Evolutionary conservation across 176 grass and related monocot genomes (phyloP).

Genomic region (Areca catechu): DNA sequence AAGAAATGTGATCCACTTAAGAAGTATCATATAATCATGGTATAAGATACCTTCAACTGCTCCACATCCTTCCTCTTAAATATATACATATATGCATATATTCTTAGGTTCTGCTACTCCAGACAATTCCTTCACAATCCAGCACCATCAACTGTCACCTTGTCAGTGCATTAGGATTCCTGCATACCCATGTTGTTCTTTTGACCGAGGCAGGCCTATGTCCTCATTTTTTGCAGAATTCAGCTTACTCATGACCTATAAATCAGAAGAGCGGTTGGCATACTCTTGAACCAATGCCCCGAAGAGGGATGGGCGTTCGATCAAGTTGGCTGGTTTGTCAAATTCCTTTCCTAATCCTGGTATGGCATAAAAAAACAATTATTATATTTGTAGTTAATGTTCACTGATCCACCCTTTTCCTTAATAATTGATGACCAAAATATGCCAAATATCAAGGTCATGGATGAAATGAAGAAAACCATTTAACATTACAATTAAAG

Average conservation of each 20-base stretch:
- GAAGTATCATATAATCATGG: too few species aligned
- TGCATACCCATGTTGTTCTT: not conserved
- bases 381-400: not conserved
- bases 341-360: constrained; percentile 87
- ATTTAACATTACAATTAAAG: too few species aligned
- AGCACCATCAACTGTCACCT: too few species aligned
- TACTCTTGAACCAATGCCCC: constrained; percentile 94
- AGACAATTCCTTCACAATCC: too few species aligned
- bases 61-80: too few species aligned
- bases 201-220: not conserved
- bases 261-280: constrained; percentile 60
- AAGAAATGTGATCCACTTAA: too few species aligned
- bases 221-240: not conserved
- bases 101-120: not conserved
- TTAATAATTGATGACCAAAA: too few species aligned
- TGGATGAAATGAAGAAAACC: too few species aligned
- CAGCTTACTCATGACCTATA: constrained; percentile 20
- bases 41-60: too few species aligned
- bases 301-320: constrained; percentile 78
- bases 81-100: not conserved
- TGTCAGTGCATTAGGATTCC: not conserved
- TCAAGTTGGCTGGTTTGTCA: constrained; percentile 56
- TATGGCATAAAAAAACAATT: not conserved
- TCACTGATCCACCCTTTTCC: too few species aligned
- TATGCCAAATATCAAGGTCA: too few species aligned